Evolutionary conservation across 805 yeast species (phyloP).

Genomic region (Saturnispora quitensis): DNA sequence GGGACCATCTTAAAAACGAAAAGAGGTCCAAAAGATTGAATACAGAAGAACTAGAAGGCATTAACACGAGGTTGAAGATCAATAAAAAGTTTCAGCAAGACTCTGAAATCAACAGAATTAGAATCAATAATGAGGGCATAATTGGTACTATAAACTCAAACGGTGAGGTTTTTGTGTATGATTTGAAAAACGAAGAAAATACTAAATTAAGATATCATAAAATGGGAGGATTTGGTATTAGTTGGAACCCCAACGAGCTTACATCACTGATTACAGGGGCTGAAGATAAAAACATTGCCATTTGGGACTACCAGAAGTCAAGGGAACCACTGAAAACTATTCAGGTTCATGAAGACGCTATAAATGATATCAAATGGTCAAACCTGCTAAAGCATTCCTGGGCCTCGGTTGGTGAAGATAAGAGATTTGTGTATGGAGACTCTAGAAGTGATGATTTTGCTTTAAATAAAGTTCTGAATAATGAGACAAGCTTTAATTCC

Average conservation of each 20-base stretch:
- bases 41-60: conserved; percentile 25
- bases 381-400: conserved; percentile 38
- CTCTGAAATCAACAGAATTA: conserved; percentile 64
- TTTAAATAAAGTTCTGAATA: conserved; percentile 21
- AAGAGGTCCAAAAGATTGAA: conserved; percentile 14
- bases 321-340: conserved; percentile 26
- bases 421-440: conserved; percentile 46
- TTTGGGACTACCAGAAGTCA: conserved; percentile 42
- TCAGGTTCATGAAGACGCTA: conserved; percentile 44
- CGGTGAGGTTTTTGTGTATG: conserved; percentile 53
- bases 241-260: conserved; percentile 45
- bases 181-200: conserved; percentile 18
- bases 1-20: conserved; percentile 11
- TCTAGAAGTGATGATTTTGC: conserved; percentile 28
- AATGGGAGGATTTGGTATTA: conserved; percentile 66
- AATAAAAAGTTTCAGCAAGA: conserved; percentile 51
- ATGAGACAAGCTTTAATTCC: conserved; percentile 42
- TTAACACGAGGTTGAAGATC: conserved; percentile 50
- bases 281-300: conserved; percentile 55
- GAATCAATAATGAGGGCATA: conserved; percentile 44
- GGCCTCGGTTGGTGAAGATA: conserved; percentile 73
- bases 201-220: conserved; percentile 40
- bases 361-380: conserved; percentile 75
- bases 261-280: conserved; percentile 52
- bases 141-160: conserved; percentile 61